Evolutionary conservation across 129 eudicot species (phyloP), one percentile per base, ranked within the genome.

Genomic region (Glebionis coronaria): DNA sequence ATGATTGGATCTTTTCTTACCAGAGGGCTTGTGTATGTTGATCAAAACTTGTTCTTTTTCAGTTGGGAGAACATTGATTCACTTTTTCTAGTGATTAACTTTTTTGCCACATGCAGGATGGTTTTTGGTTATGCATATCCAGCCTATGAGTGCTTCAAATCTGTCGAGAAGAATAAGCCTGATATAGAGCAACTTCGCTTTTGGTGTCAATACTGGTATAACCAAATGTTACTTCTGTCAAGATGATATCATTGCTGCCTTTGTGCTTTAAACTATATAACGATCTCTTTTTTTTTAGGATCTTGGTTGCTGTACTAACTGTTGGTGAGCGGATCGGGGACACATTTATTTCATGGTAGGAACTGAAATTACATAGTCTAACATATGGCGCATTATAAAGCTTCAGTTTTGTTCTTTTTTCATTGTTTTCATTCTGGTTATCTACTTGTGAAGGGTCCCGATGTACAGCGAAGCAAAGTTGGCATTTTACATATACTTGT

Each of bases 151-250:
- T 91, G 97, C 78, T 91, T 63, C 61, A 91, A 91, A 72, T 73
- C 83, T 1, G 96, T 91, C 54, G 97, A 91, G 66, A 81, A 73
- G 83, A 91, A 91, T 69, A 91, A 83, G 60, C 94, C 96, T 58
- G 89, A 88, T 42, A 86, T 91, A 20, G 91, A 85, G 73, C 91
- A 83, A 55, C 90, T 91, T 42, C 96, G 95, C 11, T 91, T 91
- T 82, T 91, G 96, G 98, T 91, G 96, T 81, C 98, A 91, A 59
- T 91, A 88, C 73, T 91, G 98, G 98, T 91, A 85, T 63, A 5
- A 38, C 63, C 55, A 14, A 23, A 53, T 13, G 28, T 45, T 29
- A 18, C 44, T 47, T 4, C 3, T 44, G 28, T 20, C 4, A 0
- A 46, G 61, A 6, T 57, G 56, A 27, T 60, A 18, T 9, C 3